Conservation (phyloP, 2,329 filamentous ascomycete genomes). For the Coniochaeta sp. region DNA sequence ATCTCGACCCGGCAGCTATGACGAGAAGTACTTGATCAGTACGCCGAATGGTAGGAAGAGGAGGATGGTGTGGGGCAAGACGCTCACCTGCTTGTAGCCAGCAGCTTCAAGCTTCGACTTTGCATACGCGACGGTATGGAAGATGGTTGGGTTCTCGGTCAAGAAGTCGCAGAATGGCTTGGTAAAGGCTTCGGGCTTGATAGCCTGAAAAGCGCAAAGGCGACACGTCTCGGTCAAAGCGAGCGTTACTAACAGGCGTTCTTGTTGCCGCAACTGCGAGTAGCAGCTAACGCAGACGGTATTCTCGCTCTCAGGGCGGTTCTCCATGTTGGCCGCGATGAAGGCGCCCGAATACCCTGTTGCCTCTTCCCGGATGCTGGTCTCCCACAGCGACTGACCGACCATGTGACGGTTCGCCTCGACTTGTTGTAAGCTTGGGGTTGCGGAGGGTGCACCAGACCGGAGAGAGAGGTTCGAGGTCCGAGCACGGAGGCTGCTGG, state of each 20-base stretch:
- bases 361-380: constrained; percentile 3
- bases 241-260: constrained; percentile 17
- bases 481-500: constrained; percentile 35
- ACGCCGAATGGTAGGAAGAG: neutral
- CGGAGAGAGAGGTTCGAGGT: constrained; percentile 38
- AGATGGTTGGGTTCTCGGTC: constrained; percentile 84
- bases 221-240: constrained; percentile 18
- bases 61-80: neutral
- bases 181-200: constrained; percentile 60
- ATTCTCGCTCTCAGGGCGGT: constrained; percentile 23
- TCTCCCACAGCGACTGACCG: neutral
- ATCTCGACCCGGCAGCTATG: constrained; percentile 67
- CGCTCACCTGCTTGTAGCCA: constrained; percentile 65
- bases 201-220: constrained; percentile 25
- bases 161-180: constrained; percentile 84
- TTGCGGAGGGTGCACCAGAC: constrained; percentile 14
- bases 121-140: constrained; percentile 80
- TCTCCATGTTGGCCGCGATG: constrained; percentile 33
- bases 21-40: constrained; percentile 8
- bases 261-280: constrained; percentile 22
- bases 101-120: constrained; percentile 61
- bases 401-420: neutral
- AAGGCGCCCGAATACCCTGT: constrained; percentile 27
- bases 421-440: neutral
- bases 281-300: constrained; percentile 31